Evolutionary conservation across 2,329 filamentous ascomycete genomes (phyloP), one percentile per base, ranked within the genome.

Genomic region (Drechslera avenae): DNA sequence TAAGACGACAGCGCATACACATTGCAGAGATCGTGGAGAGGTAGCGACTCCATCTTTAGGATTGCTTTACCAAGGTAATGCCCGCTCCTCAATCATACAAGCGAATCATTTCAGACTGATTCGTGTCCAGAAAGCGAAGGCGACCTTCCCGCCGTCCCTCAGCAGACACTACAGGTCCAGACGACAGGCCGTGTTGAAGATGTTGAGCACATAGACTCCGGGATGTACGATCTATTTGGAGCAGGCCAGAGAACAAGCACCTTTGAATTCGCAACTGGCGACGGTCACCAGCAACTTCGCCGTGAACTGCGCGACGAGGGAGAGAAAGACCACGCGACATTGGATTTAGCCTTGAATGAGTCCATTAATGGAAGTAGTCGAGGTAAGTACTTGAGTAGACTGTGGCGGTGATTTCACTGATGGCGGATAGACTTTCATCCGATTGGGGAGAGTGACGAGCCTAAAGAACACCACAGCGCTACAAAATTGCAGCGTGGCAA

Each of bases 341-440:
- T 40, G 3, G 30, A 16, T 35, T 40, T 17, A 8, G 1, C 12
- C 19, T 28, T 40, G 4, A 34, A 40, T 13, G 9, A 40, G 19
- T 47, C 16, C 3, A 19, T 40, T 21, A 10, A 47, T 47, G 16
- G 45, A 32, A 19, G 13, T 5, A 23, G n/a, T 49, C 18, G 9
- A 39, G 16, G 35, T 14, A 39, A 40, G 44, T 35, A 47, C 21
- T 47, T 32, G 5, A 47, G 44, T 47, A 40, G 19, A 35, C 30
- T 28, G 4, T 21, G 1, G 19, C 28, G 12, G n/a, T 47, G 1
- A 40, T 21, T 35, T 13, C 8, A 39, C 44, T 47, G 3, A 40
- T 35, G 1, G 1, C n/a, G 1, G 31, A 40, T 40, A 47, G 36
- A 47, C 7, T 40, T 35, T 6, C 2, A 17, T 35, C 5, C 4